phyloP scores from a whole-genome alignment of 148 eudicot species.

The Nepenthes gracilis region DNA sequence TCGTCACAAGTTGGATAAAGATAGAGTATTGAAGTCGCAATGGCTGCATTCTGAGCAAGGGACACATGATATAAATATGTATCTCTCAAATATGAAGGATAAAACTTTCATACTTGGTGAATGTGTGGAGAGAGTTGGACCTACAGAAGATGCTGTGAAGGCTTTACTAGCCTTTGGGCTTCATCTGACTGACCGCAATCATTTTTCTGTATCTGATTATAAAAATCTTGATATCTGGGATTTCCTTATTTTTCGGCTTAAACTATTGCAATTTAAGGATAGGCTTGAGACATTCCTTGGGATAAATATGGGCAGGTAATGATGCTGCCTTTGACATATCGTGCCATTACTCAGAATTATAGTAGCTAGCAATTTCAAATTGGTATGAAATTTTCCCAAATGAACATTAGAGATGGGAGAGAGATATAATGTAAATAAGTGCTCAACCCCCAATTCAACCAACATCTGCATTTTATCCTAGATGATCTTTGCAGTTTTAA shows the following conservation, averaged over 20 bases:
- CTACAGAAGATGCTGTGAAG: conserved; percentile 67
- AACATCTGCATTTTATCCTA: no score
- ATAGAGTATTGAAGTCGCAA: conserved; percentile 69
- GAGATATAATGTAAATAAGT: no score
- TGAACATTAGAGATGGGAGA: not conserved
- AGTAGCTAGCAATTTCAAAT: no score
- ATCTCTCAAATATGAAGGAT: conserved; percentile 75
- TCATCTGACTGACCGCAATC: conserved; percentile 50
- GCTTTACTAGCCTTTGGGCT: conserved; percentile 67
- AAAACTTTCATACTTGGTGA: conserved; percentile 67
- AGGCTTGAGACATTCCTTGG: conserved; percentile 96
- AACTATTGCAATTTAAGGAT: conserved; percentile 75
- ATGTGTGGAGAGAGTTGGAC: conserved; percentile 70
- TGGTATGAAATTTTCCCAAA: no score
- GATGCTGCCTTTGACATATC: not conserved
- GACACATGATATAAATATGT: conserved; percentile 41
- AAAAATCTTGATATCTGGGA: conserved; percentile 45
- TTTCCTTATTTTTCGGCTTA: conserved; percentile 65
- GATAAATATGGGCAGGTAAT: conserved; percentile 95
- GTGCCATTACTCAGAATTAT: not conserved
- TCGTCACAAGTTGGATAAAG: conserved; percentile 69
- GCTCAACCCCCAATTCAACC: no score
- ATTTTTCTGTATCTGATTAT: conserved; percentile 31
- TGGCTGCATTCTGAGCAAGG: conserved; percentile 77
- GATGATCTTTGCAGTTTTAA: no score